These are phyloP conservation scores for Bacidia rubella DNA, from an alignment of 495 filamentous ascomycete genomes.

Conservation along the genomic window DNA sequence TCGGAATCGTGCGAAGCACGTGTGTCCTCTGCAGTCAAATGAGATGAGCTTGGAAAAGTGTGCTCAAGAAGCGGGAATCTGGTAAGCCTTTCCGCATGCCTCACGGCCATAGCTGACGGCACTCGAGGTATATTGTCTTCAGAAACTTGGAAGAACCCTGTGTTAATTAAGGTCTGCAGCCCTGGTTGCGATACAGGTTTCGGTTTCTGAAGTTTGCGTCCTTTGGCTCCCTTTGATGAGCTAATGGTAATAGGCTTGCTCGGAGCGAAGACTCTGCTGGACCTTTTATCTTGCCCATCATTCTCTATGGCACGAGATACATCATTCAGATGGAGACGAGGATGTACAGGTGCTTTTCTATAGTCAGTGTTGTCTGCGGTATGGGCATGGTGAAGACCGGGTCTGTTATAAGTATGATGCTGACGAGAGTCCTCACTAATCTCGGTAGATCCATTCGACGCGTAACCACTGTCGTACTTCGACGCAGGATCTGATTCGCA, in stretches of 20 bases:
- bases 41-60: slow-evolving; percentile 14
- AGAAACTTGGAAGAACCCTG: slow-evolving; percentile 4
- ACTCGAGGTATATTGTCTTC: slow-evolving; percentile 15
- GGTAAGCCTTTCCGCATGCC: slow-evolving; percentile 15
- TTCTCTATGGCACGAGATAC: too few relatives aligned
- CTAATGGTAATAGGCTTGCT: not conserved
- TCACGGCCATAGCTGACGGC: slow-evolving; percentile 15
- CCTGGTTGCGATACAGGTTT: slow-evolving; percentile 13
- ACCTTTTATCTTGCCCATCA: too few relatives aligned
- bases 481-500: not conserved
- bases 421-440: not conserved
- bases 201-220: slow-evolving; percentile 14
- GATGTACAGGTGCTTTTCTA: too few relatives aligned
- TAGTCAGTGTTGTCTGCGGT: too few relatives aligned
- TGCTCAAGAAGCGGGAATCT: slow-evolving; percentile 16
- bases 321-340: too few relatives aligned
- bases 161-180: slow-evolving; percentile 7
- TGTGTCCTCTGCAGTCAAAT: slow-evolving; percentile 6
- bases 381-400: too few relatives aligned
- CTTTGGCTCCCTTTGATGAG: not conserved
- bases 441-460: not conserved
- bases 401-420: too few relatives aligned
- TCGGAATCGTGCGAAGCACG: not conserved
- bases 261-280: not conserved
- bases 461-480: not conserved